Evolutionary conservation across 2,329 filamentous ascomycete species (phyloP).

Genomic region (Aaosphaeria pasadenensis): DNA sequence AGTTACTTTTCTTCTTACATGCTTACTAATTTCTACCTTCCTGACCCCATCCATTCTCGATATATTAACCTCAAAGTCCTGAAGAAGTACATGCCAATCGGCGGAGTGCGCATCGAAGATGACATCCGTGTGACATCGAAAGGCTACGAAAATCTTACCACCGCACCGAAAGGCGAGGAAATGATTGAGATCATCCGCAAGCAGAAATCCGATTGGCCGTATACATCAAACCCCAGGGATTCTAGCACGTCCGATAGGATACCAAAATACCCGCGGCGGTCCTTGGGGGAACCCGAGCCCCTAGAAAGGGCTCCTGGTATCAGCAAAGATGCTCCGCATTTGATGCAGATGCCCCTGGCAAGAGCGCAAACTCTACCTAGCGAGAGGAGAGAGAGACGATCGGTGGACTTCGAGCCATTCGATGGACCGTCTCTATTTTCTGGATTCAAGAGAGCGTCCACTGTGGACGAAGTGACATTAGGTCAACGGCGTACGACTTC

Average conservation of each 20-base stretch:
- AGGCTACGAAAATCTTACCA: conserved; percentile 71
- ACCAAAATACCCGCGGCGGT: background rate
- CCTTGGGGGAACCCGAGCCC: conserved; percentile 4
- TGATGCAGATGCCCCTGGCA: conserved; percentile 10
- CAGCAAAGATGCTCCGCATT: conserved; percentile 8
- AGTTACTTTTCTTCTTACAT: conserved; percentile 92
- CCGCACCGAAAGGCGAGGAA: conserved; percentile 66
- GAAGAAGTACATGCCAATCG: conserved; percentile 77
- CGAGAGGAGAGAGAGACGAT: conserved; percentile 2
- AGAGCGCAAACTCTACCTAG: conserved; percentile 22
- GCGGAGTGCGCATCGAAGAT: conserved; percentile 70
- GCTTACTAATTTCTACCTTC: conserved; percentile 70
- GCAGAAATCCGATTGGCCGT: conserved; percentile 6
- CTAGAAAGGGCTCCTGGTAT: conserved; percentile 27
- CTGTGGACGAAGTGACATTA: conserved; percentile 9
- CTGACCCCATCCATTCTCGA: conserved; percentile 67
- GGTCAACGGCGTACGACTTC: background rate
- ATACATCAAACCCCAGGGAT: background rate
- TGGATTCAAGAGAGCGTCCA: conserved; percentile 21
- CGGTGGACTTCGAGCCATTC: conserved; percentile 16
- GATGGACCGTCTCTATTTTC: conserved; percentile 17
- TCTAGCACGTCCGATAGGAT: background rate
- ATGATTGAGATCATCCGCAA: conserved; percentile 55
- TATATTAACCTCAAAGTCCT: conserved; percentile 75
- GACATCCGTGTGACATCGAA: conserved; percentile 69